Evolutionary conservation across 2,329 filamentous ascomycete species (phyloP).

Genomic region (Apiospora phragmitis): DNA sequence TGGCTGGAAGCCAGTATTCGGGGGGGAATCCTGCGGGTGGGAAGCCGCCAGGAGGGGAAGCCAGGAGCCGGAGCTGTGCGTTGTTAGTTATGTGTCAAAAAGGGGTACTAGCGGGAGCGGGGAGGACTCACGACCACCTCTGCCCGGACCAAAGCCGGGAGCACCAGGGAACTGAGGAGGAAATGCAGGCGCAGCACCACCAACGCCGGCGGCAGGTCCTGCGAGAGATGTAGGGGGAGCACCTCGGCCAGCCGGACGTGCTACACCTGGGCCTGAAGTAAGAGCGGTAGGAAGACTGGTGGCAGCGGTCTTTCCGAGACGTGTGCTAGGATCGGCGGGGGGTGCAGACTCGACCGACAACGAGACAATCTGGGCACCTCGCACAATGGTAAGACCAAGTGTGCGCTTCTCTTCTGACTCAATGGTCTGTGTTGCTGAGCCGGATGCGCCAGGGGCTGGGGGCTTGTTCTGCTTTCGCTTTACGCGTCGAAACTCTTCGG

Average conservation of each 20-base stretch:
- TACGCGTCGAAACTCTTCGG: constrained; percentile 92
- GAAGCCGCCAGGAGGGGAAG: constrained; percentile 42
- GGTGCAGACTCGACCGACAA: constrained; percentile 94
- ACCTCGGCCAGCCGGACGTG: constrained; percentile 87
- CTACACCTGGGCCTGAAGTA: constrained; percentile 83
- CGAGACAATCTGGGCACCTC: constrained; percentile 92
- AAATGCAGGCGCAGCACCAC: constrained; percentile 64
- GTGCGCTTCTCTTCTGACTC: constrained; percentile 97
- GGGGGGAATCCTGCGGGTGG: constrained; percentile 46
- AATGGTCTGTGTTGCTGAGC: constrained; percentile 64
- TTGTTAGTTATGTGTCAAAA: neutral
- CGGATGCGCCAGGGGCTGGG: constrained; percentile 62
- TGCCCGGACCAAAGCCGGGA: constrained; percentile 49
- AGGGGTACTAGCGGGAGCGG: neutral
- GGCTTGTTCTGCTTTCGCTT: constrained; percentile 81
- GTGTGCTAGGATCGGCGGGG: constrained; percentile 86
- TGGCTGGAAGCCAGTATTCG: constrained; percentile 42
- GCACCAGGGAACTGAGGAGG: constrained; percentile 54
- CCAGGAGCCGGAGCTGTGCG: constrained; percentile 27
- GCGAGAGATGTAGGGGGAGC: constrained; percentile 74
- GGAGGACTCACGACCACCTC: constrained; percentile 54
- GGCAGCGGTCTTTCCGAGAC: constrained; percentile 76
- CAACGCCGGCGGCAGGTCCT: constrained; percentile 84
- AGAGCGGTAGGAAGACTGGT: constrained; percentile 71
- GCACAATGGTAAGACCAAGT: constrained; percentile 91